Conservation (phyloP, 2,329 filamentous ascomycete species). For the Dendrostoma leiphaemia region DNA sequence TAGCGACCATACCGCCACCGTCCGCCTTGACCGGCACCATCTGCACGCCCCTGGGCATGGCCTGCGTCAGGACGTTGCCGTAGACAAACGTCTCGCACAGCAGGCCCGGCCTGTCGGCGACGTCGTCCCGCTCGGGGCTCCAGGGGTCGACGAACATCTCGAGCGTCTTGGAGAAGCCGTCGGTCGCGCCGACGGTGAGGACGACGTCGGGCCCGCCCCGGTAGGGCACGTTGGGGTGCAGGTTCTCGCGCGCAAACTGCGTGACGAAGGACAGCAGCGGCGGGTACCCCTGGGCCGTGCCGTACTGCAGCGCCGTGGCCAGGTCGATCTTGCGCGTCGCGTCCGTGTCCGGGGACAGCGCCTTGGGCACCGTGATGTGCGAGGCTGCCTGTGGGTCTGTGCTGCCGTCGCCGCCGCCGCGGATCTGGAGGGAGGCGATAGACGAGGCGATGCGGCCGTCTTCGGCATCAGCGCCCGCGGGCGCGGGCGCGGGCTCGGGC, state of each 20-base stretch:
- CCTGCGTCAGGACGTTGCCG: conserved; percentile 70
- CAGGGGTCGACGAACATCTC: conserved; percentile 76
- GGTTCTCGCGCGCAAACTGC: conserved; percentile 70
- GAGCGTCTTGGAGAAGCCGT: conserved; percentile 78
- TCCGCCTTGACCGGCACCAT: conserved; percentile 75
- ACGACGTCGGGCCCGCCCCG: conserved; percentile 72
- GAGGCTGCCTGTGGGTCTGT: conserved; percentile 31
- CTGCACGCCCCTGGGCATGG: conserved; percentile 67
- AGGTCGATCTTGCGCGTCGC: conserved; percentile 73
- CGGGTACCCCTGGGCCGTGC: conserved; percentile 77
- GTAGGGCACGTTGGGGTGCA: conserved; percentile 83
- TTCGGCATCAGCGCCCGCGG: conserved; percentile 50
- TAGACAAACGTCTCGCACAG: conserved; percentile 81
- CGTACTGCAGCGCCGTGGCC: conserved; percentile 81
- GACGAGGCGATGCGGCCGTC: conserved; percentile 10
- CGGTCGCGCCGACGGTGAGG: conserved; percentile 78
- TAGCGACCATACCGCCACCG: conserved; percentile 72
- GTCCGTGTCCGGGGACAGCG: conserved; percentile 52
- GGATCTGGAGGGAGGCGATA: conserved; percentile 20
- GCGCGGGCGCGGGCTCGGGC: conserved; percentile 55
- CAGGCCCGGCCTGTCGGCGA: conserved; percentile 70
- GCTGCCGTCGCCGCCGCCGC: conserved; percentile 19
- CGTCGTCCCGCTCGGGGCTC: conserved; percentile 65
- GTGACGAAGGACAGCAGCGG: conserved; percentile 75
- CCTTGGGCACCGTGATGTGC: conserved; percentile 72